Percentiles rank a stretch among this genome's conserved stretches.
Evolutionary conservation across 306 rosid genomes (phyloP).

Genomic region (Acacia confusa): DNA sequence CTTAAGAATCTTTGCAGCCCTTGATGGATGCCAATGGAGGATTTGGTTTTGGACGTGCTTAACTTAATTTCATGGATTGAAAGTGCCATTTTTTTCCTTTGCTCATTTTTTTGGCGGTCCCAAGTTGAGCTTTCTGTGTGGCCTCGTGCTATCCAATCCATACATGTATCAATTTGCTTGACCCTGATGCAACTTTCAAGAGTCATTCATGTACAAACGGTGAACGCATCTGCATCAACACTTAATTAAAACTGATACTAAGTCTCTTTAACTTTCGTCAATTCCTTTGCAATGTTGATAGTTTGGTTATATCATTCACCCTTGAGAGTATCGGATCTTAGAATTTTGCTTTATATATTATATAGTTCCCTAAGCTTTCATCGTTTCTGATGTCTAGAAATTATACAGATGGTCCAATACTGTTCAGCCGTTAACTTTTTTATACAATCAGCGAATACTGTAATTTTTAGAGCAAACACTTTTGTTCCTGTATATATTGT

Average conservation of each 20-base stretch:
- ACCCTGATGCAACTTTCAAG: conserved; percentile 11
- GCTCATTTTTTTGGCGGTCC: conserved; percentile 18
- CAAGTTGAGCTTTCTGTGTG: conserved; percentile 12
- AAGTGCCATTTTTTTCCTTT: neutral
- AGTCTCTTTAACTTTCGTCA: neutral
- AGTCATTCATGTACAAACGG: neutral
- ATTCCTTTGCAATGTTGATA: neutral
- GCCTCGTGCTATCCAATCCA: neutral
- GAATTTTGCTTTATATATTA: neutral
- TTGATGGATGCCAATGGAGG: conserved; percentile 39
- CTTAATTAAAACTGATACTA: neutral
- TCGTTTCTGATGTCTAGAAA: neutral
- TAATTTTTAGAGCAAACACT: neutral
- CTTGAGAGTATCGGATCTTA: neutral
- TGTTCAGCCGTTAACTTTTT: neutral
- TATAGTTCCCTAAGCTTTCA: neutral
- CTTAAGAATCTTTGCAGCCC: conserved; percentile 88
- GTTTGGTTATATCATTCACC: neutral
- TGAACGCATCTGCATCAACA: neutral
- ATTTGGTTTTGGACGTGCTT: conserved; percentile 29
- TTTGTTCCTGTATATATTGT: neutral
- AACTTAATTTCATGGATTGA: conserved; percentile 36
- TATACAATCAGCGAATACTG: neutral
- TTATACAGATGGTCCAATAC: neutral
- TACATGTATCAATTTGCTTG: conserved; percentile 14